Base-by-base conservation (phyloP, 1,284 basidiomycete genomes). In the Volvariella surrecta region DNA sequence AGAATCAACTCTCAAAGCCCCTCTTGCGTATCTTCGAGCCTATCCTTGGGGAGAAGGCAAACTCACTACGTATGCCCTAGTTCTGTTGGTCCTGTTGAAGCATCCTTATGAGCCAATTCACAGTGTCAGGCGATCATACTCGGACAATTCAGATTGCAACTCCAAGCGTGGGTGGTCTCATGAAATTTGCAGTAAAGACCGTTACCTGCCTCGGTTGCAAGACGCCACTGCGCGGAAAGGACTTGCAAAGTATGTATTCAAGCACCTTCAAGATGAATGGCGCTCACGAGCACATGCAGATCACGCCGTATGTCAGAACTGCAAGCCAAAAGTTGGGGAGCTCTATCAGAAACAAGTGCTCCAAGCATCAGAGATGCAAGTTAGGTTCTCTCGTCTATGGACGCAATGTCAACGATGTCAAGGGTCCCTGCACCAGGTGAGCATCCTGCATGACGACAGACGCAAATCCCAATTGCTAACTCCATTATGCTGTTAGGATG, bases 321-420 rank as follows among this genome's bases (percentile, higher is more conserved):
- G 94, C 56, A 74, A 82, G 40, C 80, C 88, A 0, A 73, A 79
- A 46, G 73, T 94, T 31, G 82, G 85, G 8, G 93, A 94, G 54
- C 64, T 98, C 43, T 96, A 95, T 58, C 86, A 93, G 55, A 95
- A 92, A 58, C 93, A 96, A 61, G 74, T 87, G 38, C 61, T 70
- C 3, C 68, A 70, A 4, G 79, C 88, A 0, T 92, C 92, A 0
- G 76, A 79, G 4, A 66, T 84, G 37, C 91, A 98, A 68, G 81
- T 92, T 10, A 81, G 89, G 39, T 97, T 95, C 61, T 89, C 94
- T 11, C 75, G 93, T 37, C 61, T 98, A 16, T 98, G 93, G 93
- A 97, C 93, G 0, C 93, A 96, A 57, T 97, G 93, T 55, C 93
- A 97, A 58, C 76, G 93, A 22, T 97, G 93, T 67, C 93, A 97